Conservation (phyloP, 2,329 filamentous ascomycete species). For the Neofusicoccum parvum region DNA sequence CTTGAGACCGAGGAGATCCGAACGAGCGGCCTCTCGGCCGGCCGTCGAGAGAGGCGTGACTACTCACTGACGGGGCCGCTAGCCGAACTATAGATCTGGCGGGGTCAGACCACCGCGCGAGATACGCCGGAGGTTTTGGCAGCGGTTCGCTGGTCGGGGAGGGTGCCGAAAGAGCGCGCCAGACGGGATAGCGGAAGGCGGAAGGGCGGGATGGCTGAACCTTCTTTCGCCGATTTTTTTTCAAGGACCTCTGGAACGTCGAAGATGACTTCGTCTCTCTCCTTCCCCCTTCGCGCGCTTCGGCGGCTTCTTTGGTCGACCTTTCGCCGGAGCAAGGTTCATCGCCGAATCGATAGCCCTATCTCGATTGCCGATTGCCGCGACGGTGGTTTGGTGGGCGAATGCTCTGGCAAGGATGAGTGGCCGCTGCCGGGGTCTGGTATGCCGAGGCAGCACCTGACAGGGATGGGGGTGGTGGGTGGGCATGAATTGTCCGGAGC, state of each 20-base stretch:
- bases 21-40: too few species aligned
- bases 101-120: neutral
- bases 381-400: neutral
- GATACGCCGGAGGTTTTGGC: too few species aligned
- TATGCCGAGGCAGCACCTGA: neutral
- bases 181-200: neutral
- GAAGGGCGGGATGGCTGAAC: neutral
- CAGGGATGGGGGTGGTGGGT: neutral
- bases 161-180: too few species aligned
- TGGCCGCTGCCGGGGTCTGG: neutral
- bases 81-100: too few species aligned
- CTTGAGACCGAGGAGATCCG: neutral
- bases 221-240: neutral
- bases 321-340: too few species aligned
- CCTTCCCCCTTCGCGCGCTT: too few species aligned
- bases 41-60: too few species aligned
- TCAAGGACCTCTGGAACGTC: neutral
- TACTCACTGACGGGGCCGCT: too few species aligned
- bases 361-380: neutral
- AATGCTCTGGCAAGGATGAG: neutral
- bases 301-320: too few species aligned
- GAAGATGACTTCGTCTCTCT: too few species aligned
- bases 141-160: neutral
- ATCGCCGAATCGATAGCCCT: too few species aligned
- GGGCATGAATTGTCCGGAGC: neutral